Evolutionary conservation across 192 early-diverging fungal genomes (phyloP), one percentile per base, ranked within the genome.

Genomic region (Dimargaris cristalligena): DNA sequence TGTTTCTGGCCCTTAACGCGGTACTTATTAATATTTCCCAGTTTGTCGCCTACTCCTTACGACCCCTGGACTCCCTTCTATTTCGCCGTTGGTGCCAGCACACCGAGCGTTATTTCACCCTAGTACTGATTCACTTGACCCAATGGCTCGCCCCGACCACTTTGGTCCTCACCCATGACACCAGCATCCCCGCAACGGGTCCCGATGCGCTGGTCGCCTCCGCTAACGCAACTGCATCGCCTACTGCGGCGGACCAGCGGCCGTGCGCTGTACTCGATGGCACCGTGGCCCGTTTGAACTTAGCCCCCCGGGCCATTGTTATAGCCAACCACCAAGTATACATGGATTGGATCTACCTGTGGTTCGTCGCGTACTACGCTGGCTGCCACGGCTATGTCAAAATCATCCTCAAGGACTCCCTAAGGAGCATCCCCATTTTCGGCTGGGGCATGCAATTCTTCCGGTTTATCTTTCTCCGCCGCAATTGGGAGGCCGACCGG

Each of bases 381-480:
- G 71, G 74, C 16, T 84, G 79, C 58, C 85, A 92, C 70, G 88
- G 85, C 18, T 78, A 75, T 52, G 58, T 98, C 50, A 95, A 94
- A 70, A 94, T 98, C 52, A 88, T 94, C 46, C 77, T 98, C 35
- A 93, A 92, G 64, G 70, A 81, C 41, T 80, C 79, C 49, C 78
- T 98, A 52, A 84, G 80, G 58, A 71, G 80, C 60, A 60, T 98
- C 22, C 94, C 94, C 11, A 69, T 98, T 41, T 87, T 90, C 75
- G 94, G 94, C 67, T 79, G 79, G 81, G 72, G 72, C 26, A 95
- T 95, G 91, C 77, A 71, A 47, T 84, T 94, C 56, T 87, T 95
- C 61, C 88, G 93, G 64, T 98, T 93, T 67, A 92, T 98, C 30
- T 86, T 95, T 66, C 69, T 98, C 63, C 86, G 90, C 68, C 87